phyloP scores from a whole-genome alignment of 495 filamentous ascomycete species.

The Trichoderma parareesei region DNA sequence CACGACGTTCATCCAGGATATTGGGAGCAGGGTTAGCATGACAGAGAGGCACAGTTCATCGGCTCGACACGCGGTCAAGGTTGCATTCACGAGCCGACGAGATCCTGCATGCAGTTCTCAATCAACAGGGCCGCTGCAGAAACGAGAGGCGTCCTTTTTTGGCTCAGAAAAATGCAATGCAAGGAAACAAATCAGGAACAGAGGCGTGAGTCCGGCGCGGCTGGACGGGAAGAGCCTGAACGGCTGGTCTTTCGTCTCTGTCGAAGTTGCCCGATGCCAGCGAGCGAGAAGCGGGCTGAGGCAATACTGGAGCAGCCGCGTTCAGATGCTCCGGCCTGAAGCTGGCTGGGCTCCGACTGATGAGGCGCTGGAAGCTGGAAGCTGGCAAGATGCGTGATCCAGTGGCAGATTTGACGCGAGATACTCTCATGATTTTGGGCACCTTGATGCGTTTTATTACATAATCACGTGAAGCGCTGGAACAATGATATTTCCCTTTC shows the following conservation, averaged over 20 bases:
- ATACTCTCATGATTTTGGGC: constrained; percentile 5
- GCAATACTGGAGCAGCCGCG: background rate
- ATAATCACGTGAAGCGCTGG: background rate
- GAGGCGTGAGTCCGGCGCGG: constrained; percentile 1
- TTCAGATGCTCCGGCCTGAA: background rate
- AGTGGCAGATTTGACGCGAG: constrained; percentile 1
- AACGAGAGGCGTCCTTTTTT: background rate
- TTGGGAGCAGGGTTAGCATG: background rate
- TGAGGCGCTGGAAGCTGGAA: background rate
- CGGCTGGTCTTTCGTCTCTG: background rate
- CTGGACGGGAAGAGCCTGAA: background rate
- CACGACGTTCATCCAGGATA: background rate
- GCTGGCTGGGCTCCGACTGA: constrained; percentile 7
- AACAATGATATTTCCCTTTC: background rate
- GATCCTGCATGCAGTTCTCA: constrained; percentile 1
- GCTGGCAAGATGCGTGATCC: background rate
- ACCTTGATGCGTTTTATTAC: constrained; percentile 1
- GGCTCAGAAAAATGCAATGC: background rate
- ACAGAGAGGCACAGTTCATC: background rate
- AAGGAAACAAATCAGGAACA: background rate
- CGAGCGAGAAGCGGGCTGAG: background rate
- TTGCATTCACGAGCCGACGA: background rate
- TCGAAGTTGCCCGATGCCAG: background rate
- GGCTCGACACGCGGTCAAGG: background rate
- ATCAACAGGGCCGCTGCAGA: background rate